These are phyloP conservation scores for Hansenula lynferdii DNA, from an alignment of 1,139 yeast species.

Conservation along the genomic window DNA sequence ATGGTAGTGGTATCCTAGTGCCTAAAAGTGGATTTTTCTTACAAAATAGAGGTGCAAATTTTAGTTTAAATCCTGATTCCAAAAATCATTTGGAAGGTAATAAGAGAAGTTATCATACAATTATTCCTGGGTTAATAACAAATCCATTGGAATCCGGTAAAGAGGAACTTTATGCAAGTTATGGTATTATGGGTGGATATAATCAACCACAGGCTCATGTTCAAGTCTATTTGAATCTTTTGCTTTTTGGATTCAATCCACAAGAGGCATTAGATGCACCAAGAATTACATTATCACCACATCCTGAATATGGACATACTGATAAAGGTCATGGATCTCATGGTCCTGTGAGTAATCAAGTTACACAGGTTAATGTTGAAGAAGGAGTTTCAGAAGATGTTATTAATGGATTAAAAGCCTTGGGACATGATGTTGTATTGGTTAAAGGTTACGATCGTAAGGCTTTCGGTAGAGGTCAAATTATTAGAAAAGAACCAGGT, in stretches of 20 bases:
- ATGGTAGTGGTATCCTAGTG: slow-evolving; percentile 73
- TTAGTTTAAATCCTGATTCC: slow-evolving; percentile 54
- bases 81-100: slow-evolving; percentile 62
- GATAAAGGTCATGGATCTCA: slow-evolving; percentile 60
- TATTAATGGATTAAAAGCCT: slow-evolving; percentile 35
- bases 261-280: slow-evolving; percentile 79
- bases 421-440: slow-evolving; percentile 56
- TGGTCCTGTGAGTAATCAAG: slow-evolving; percentile 60
- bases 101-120: slow-evolving; percentile 80
- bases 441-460: slow-evolving; percentile 43
- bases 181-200: slow-evolving; percentile 87
- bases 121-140: slow-evolving; percentile 78
- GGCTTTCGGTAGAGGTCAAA: slow-evolving; percentile 70
- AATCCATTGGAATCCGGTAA: slow-evolving; percentile 30
- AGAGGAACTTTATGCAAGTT: slow-evolving; percentile 55
- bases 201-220: slow-evolving; percentile 88
- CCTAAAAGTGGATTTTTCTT: slow-evolving; percentile 60
- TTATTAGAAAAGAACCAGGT: slow-evolving; percentile 45
- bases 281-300: slow-evolving; percentile 57
- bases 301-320: slow-evolving; percentile 34
- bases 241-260: slow-evolving; percentile 60
- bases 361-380: slow-evolving; percentile 60
- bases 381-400: slow-evolving; percentile 50
- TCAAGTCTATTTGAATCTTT: slow-evolving; percentile 66
- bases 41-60: slow-evolving; percentile 76